phyloP scores from a whole-genome alignment of 331 rosid genomes.

The Acacia concinna region DNA sequence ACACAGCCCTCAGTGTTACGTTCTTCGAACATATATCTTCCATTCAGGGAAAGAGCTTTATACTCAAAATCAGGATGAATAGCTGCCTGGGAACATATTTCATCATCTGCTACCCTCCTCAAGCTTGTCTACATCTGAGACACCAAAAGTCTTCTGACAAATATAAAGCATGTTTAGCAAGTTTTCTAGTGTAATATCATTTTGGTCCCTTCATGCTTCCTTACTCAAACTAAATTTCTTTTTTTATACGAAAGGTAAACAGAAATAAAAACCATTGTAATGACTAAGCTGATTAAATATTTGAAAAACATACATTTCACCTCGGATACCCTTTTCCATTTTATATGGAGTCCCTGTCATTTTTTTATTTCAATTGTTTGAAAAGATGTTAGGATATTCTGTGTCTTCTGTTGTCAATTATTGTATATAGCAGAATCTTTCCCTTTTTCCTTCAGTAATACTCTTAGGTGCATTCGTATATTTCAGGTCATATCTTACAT shows the following conservation, averaged over 20 bases:
- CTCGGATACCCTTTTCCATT: background rate
- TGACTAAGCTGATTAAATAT: background rate
- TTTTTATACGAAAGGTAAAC: background rate
- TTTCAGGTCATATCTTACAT: constrained; percentile 85
- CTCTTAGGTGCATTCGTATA: background rate
- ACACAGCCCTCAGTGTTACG: no score
- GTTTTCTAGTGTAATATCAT: background rate
- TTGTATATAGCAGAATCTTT: background rate
- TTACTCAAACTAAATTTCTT: background rate
- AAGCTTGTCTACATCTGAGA: no score
- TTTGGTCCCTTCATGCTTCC: background rate
- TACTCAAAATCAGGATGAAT: background rate
- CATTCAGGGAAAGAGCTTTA: no score
- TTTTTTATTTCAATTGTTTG: constrained; percentile 14
- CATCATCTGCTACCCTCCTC: background rate
- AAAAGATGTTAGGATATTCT: background rate
- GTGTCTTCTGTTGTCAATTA: background rate
- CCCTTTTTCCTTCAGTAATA: background rate
- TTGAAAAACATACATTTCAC: background rate
- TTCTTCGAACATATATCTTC: no score
- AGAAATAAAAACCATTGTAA: background rate
- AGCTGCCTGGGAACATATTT: background rate
- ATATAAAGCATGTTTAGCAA: background rate
- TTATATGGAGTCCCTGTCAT: constrained; percentile 5
- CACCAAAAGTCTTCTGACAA: background rate